These are phyloP conservation scores for Fusarium subglutinans DNA, from an alignment of 2,329 filamentous ascomycete genomes.

Conservation along the genomic window DNA sequence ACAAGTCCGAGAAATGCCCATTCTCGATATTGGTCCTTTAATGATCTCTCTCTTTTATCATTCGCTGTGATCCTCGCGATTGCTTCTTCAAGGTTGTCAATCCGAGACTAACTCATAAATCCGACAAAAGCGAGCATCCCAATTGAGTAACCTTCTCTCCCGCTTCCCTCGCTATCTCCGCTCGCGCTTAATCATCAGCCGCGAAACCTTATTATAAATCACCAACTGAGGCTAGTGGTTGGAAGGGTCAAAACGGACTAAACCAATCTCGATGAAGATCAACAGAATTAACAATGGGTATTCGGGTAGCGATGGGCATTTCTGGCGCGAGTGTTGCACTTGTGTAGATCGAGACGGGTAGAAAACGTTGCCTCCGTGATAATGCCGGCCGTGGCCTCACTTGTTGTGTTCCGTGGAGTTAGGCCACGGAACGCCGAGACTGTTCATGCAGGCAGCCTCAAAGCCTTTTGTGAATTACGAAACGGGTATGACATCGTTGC, in stretches of 20 bases:
- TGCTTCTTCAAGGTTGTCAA: background rate
- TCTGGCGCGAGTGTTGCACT: background rate
- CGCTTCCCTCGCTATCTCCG: background rate
- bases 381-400: background rate
- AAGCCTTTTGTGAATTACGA: background rate
- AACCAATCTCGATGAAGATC: background rate
- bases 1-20: background rate
- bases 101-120: background rate
- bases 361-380: background rate
- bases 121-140: background rate
- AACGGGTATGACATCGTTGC: background rate
- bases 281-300: background rate
- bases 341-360: background rate
- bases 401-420: background rate
- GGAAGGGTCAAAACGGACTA: background rate
- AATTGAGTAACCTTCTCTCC: background rate
- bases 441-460: background rate
- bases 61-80: too few relatives aligned
- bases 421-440: background rate
- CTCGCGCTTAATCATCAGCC: background rate
- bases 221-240: background rate
- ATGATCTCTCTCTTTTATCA: background rate
- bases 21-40: accelerated
- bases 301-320: background rate
- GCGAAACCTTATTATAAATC: background rate